Evolutionary conservation across 495 filamentous ascomycete species (phyloP).

Genomic region (Pyronema omphalodes): DNA sequence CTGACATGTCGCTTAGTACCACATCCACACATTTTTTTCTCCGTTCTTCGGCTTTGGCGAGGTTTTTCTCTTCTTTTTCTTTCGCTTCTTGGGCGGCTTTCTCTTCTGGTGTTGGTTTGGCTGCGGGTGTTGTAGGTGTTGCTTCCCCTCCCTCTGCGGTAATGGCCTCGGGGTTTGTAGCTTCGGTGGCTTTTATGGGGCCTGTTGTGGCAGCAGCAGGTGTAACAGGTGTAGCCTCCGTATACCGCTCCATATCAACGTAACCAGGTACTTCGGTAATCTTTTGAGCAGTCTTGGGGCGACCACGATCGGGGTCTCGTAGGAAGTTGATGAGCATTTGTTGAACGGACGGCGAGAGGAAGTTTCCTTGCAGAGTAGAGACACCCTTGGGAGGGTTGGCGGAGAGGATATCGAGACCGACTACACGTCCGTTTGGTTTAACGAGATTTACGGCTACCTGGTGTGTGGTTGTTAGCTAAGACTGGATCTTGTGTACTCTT

Average conservation of each 20-base stretch:
- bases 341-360: conserved; percentile 52
- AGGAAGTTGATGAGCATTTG: conserved; percentile 57
- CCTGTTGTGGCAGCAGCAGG: conserved; percentile 1
- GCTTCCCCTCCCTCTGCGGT: conserved; percentile 8
- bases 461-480: neutral
- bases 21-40: conserved; percentile 60
- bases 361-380: conserved; percentile 85
- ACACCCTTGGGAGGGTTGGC: conserved; percentile 76
- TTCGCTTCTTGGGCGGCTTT: conserved; percentile 25
- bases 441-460: conserved; percentile 71
- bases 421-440: conserved; percentile 52
- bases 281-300: conserved; percentile 20
- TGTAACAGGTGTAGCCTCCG: too few relatives aligned
- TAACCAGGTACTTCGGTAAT: neutral
- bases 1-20: conserved; percentile 96
- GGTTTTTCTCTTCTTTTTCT: conserved; percentile 14
- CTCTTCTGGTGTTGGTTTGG: conserved; percentile 10
- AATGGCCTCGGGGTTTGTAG: neutral
- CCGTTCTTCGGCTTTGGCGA: conserved; percentile 22
- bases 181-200: conserved; percentile 7
- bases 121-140: conserved; percentile 1
- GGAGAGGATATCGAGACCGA: conserved; percentile 88
- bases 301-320: conserved; percentile 41
- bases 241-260: neutral
- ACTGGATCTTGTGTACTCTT: too few relatives aligned